Conservation (phyloP, 345 rosid genomes). For the Noccaea bulbosa region DNA sequence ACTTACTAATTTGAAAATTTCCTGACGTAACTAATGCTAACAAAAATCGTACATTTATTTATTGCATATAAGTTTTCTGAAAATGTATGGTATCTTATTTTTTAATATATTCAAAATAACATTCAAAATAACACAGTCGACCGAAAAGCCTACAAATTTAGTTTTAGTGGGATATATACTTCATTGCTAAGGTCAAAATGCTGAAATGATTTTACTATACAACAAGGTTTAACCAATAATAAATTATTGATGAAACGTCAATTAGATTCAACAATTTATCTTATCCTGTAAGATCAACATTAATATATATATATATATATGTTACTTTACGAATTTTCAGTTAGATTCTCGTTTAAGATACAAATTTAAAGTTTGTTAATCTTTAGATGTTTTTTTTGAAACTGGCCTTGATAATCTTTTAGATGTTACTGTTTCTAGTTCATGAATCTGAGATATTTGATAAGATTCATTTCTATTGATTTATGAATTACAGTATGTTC, state of each 20-base stretch:
- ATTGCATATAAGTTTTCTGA: background rate
- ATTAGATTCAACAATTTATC: background rate
- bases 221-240: background rate
- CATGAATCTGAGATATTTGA: no score
- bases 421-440: no score
- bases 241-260: background rate
- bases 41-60: constrained; percentile 20
- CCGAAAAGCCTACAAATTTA: background rate
- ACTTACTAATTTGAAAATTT: constrained; percentile 31
- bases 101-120: background rate
- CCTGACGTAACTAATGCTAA: constrained; percentile 22
- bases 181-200: background rate
- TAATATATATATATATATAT: background rate
- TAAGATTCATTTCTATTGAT: no score
- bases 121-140: background rate
- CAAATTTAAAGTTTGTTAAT: no score
- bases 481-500: no score
- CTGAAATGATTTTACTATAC: background rate
- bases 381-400: no score
- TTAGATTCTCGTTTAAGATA: background rate
- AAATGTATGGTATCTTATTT: background rate
- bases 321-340: background rate
- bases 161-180: constrained; percentile 7
- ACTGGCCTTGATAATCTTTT: no score
- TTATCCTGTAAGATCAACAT: background rate